These are phyloP conservation scores for Leccinum obscurum DNA, from an alignment of 768 basidiomycete species.

Conservation along the genomic window DNA sequence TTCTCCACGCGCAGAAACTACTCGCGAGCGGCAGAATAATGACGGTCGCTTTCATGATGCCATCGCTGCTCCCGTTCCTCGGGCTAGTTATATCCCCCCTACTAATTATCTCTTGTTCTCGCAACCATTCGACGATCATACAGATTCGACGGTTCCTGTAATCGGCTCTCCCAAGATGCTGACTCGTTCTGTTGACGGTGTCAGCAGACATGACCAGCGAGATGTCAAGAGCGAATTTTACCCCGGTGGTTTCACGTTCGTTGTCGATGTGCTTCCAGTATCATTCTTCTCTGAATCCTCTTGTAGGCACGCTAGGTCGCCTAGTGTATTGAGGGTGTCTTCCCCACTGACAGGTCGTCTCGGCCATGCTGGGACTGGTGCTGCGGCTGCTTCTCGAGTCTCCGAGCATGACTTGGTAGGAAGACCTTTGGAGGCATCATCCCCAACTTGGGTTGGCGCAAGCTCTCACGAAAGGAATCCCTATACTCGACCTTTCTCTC, in stretches of 20 bases:
- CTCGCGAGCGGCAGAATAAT: conserved; percentile 1
- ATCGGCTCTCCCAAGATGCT: neutral
- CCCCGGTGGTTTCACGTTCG: conserved; percentile 12
- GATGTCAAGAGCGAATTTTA: conserved; percentile 3
- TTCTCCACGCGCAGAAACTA: conserved; percentile 5
- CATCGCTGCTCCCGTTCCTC: conserved; percentile 2
- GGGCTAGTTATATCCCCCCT: conserved; percentile 17
- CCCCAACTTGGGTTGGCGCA: neutral
- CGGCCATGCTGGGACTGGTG: neutral
- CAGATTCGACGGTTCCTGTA: neutral
- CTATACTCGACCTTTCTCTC: conserved; percentile 3
- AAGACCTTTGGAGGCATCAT: neutral
- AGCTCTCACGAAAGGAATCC: conserved; percentile 15
- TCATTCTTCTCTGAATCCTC: conserved; percentile 7
- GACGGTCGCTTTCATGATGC: neutral
- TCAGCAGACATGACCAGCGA: neutral
- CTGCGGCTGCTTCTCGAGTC: neutral
- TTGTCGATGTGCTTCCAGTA: neutral
- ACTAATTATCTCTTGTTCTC: conserved; percentile 15
- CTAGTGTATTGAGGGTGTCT: conserved; percentile 2
- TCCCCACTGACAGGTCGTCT: conserved; percentile 16
- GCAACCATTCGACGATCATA: conserved; percentile 7
- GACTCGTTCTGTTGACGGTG: neutral
- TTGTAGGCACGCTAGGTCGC: conserved; percentile 7
- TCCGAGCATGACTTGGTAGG: neutral